Evolutionary conservation across 352 stramenopile genomes (phyloP).

Genomic region (Phytophthora podocarpi): DNA sequence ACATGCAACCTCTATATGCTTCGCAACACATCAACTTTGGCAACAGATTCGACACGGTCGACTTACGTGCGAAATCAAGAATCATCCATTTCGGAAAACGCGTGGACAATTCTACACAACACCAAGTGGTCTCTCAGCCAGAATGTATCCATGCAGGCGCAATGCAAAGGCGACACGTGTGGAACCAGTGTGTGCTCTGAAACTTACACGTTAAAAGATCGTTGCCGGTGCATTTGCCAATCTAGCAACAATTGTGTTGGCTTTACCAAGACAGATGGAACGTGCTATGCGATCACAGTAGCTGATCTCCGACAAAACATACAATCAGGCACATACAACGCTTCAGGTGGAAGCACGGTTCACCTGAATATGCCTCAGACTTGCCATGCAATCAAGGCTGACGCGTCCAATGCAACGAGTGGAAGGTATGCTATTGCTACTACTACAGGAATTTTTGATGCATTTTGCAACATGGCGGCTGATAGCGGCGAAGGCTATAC

Average conservation of each 20-base stretch:
- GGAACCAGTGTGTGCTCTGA: constrained; percentile 31
- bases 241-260: constrained; percentile 40
- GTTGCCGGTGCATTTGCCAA: constrained; percentile 54
- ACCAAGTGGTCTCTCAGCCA: constrained; percentile 41
- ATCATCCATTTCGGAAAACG: constrained; percentile 34
- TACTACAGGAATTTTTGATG: constrained; percentile 37
- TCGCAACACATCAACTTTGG: constrained; percentile 25
- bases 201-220: constrained; percentile 43
- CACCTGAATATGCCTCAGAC: constrained; percentile 63
- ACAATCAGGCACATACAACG: constrained; percentile 30
- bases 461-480: constrained; percentile 62
- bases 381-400: constrained; percentile 58
- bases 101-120: constrained; percentile 46
- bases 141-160: constrained; percentile 37
- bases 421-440: constrained; percentile 57
- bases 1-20: constrained; percentile 58
- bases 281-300: constrained; percentile 47
- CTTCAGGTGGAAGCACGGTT: constrained; percentile 28
- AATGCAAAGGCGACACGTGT: constrained; percentile 38
- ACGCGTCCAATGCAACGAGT: constrained; percentile 32
- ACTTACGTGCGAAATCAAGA: constrained; percentile 37
- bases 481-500: constrained; percentile 63
- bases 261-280: constrained; percentile 44
- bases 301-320: constrained; percentile 46
- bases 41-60: constrained; percentile 28